Conservation (phyloP, 2,329 filamentous ascomycete species). For the Aspergillus ibericus region DNA sequence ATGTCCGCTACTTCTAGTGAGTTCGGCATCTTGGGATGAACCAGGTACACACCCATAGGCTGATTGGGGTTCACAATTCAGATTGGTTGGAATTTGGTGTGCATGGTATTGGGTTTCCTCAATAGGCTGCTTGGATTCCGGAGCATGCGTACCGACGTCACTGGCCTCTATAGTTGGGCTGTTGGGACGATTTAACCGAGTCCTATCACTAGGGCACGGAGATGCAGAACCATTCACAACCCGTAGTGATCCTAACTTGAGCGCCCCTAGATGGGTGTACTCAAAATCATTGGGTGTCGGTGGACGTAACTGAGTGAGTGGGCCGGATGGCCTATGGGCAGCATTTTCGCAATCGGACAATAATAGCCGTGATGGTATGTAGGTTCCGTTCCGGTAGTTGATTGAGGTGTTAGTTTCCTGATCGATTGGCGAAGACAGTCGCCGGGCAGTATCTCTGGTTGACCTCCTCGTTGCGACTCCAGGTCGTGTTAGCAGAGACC, state of each 20-base stretch:
- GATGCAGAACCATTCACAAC: constrained; percentile 42
- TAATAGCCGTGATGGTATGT: constrained; percentile 20
- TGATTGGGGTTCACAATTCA: not conserved
- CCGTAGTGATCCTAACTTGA: constrained; percentile 43
- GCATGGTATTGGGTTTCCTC: not conserved
- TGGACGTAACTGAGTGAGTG: constrained; percentile 19
- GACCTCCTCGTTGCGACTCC: constrained; percentile 38
- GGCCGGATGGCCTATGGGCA: constrained; percentile 12
- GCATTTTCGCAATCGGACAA: constrained; percentile 14
- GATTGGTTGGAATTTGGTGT: not conserved
- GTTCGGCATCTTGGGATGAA: not conserved
- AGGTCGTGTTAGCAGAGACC: constrained; percentile 37
- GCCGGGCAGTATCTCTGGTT: constrained; percentile 23
- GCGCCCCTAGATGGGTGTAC: constrained; percentile 42
- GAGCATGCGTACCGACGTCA: not conserved
- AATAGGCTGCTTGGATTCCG: not conserved
- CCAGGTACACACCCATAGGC: not conserved
- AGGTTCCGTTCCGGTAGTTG: constrained; percentile 9
- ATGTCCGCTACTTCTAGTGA: not conserved
- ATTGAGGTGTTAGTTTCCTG: constrained; percentile 20
- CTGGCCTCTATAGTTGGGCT: constrained; percentile 14
- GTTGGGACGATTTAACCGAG: constrained; percentile 19
- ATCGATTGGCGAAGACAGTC: constrained; percentile 25
- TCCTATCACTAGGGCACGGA: constrained; percentile 38
- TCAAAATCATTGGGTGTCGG: constrained; percentile 31